phyloP scores from a whole-genome alignment of 192 early-diverging fungal genomes.

The Rhizophagus sp. region DNA sequence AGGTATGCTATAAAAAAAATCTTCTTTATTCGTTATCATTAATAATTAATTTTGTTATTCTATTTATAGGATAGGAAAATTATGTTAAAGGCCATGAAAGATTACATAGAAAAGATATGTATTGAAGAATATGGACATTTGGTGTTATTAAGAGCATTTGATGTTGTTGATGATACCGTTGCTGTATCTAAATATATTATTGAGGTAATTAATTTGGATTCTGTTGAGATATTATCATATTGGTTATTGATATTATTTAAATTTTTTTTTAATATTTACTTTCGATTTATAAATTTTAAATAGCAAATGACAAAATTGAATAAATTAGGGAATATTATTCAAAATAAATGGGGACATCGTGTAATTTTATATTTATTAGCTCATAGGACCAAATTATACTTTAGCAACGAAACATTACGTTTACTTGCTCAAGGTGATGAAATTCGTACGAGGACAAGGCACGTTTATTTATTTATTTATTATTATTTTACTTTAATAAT shows the following conservation, averaged over 20 bases:
- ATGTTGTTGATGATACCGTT: conserved; percentile 93
- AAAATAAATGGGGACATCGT: conserved; percentile 77
- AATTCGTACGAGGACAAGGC: conserved; percentile 63
- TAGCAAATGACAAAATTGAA: conserved; percentile 8
- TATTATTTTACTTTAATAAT: not conserved
- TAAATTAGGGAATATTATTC: conserved; percentile 55
- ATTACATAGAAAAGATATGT: conserved; percentile 76
- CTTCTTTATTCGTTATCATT: not conserved
- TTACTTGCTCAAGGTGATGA: conserved; percentile 68
- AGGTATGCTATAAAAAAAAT: conserved; percentile 39
- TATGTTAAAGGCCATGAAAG: conserved; percentile 85
- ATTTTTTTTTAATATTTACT: not conserved
- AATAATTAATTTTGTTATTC: not conserved
- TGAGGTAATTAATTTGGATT: conserved; percentile 36
- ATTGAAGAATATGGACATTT: conserved; percentile 88
- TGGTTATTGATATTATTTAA: not conserved
- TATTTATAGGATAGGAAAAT: conserved; percentile 73
- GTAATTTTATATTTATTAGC: conserved; percentile 80
- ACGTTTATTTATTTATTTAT: not conserved
- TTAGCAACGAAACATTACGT: conserved; percentile 68
- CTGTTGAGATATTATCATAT: not conserved
- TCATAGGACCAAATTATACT: conserved; percentile 74
- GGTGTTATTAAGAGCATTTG: conserved; percentile 80
- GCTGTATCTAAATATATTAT: conserved; percentile 78
- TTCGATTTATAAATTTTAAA: too few relatives aligned